Evolutionary conservation across 202 grass and related monocot genomes (phyloP), one percentile per base, ranked within the genome.

Genomic region (Miscanthus sacchariflorus): DNA sequence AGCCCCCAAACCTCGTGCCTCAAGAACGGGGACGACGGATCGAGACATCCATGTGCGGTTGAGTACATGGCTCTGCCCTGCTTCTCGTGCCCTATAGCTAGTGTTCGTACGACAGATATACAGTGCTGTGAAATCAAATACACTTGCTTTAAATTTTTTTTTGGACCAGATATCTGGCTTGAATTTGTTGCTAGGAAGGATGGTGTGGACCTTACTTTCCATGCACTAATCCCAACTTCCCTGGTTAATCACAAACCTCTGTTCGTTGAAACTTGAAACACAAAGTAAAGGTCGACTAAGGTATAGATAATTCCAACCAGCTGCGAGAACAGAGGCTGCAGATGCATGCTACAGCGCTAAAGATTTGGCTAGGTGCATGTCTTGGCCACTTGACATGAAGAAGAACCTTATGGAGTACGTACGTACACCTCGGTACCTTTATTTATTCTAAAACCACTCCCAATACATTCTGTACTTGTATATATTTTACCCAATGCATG

Each of bases 41-140:
- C 85, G 88, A 90, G 83, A 88, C 89, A 93, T 91, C 44, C 91
- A 92, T 88, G 89, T 89, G 87, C 68, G 64, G 89, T 36, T 86
- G 85, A 93, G 90, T 70, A 85, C 77, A 86, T 91, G 70, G 15
- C 70, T 77, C 81, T 49, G 50, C 45, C 45, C 73, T 83, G 54
- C n/a, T 68, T 21, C 50, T 68, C 72, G 49, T 82, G 56, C 68
- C 45, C 38, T 78, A 17, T 54, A 4, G 67, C 78, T 83, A 81
- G 14, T 64, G 24, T 69, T 79, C 45, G 68, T 91, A 85, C 88
- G 40, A 9, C 72, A 82, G 72, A 33, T 76, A 33, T 59, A 65
- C 4, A 58, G 52, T 58, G 18, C 52, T 58, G 8, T 56, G 12
- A 19, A 56, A 56, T 49, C 7, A 61, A 61, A 61, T 61, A 11